Base-by-base conservation (phyloP, 2,329 filamentous ascomycete species). In the Harringtonia lauricola region DNA sequence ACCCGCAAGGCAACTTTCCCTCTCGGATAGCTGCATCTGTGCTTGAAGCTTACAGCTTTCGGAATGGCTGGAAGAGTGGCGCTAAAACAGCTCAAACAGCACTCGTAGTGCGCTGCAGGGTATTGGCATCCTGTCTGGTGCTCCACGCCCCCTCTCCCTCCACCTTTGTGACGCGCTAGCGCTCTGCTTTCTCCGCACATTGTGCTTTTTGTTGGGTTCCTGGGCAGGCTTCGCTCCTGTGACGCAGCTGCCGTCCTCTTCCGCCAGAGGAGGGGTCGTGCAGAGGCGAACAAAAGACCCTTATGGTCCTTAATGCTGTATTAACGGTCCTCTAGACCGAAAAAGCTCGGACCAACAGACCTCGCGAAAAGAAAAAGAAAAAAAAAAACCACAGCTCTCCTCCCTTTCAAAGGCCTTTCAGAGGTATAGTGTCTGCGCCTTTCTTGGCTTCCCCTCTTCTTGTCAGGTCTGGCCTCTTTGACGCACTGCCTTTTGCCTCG, bases 31-130 rank as follows among this genome's bases (percentile, higher is more conserved):
- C 28, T 28, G 24, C 17, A 18, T 26, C 19, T 34, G 29, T 14
- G 29, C 34, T 36, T 29, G 29, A 15, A 42, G 40, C 40, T 36
- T 30, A 36, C 26, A 36, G 14, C 18, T 42, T 36, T 42, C 36
- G 44, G 44, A 39, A 46, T 42, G 43, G 54, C 24, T 55, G 48
- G 21, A 57, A 45, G 19, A 67, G 51, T 17, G 7, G 24, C 24
- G 24, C 24, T 26, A 26, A 26, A 10, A 6, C 24, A 6, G 24
- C n/a, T n/a, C n/a, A n/a, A n/a, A n/a, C n/a, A n/a, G n/a, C n/a
- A n/a, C n/a, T n/a, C n/a, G n/a, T n/a, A n/a, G n/a, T n/a, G n/a
- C n/a, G n/a, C n/a, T n/a, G n/a, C n/a, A n/a, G n/a, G n/a, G n/a
- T n/a, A n/a, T n/a, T n/a, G n/a, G n/a, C n/a, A n/a, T n/a, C n/a